phyloP scores from a whole-genome alignment of 768 basidiomycete genomes.

The Boletus rubroflammeus region DNA sequence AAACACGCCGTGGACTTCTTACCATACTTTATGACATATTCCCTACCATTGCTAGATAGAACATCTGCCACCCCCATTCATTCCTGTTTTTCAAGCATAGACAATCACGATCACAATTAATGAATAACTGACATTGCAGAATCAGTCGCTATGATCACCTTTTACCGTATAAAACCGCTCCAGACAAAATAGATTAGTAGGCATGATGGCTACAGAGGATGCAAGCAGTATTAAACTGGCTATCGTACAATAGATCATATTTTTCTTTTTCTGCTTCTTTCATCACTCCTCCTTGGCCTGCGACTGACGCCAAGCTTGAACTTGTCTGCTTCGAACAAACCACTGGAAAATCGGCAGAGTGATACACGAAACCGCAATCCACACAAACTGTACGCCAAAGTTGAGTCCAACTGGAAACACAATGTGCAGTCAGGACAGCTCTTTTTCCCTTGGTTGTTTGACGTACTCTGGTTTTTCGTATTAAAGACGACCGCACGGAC shows the following conservation, averaged over 20 bases:
- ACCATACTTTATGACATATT: slow-evolving; percentile 14
- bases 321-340: slow-evolving; percentile 29
- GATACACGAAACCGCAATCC: slow-evolving; percentile 52
- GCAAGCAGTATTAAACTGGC: background rate
- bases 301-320: slow-evolving; percentile 20
- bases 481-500: slow-evolving; percentile 62
- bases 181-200: background rate
- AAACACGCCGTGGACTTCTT: slow-evolving; percentile 5
- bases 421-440: background rate
- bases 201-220: background rate
- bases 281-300: slow-evolving; percentile 5
- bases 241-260: background rate
- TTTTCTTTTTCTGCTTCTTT: background rate
- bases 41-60: slow-evolving; percentile 21
- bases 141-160: background rate
- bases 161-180: background rate
- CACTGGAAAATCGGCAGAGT: slow-evolving; percentile 52
- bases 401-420: slow-evolving; percentile 51
- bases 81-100: slow-evolving; percentile 15
- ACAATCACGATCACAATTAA: slow-evolving; percentile 15
- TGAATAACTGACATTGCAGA: slow-evolving; percentile 1
- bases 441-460: background rate
- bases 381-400: slow-evolving; percentile 56
- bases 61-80: slow-evolving; percentile 27
- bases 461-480: slow-evolving; percentile 57